Evolutionary conservation across 177 flowering plant genomes (phyloP), one percentile per base, ranked within the genome.

Genomic region (Vitis hybrid): DNA sequence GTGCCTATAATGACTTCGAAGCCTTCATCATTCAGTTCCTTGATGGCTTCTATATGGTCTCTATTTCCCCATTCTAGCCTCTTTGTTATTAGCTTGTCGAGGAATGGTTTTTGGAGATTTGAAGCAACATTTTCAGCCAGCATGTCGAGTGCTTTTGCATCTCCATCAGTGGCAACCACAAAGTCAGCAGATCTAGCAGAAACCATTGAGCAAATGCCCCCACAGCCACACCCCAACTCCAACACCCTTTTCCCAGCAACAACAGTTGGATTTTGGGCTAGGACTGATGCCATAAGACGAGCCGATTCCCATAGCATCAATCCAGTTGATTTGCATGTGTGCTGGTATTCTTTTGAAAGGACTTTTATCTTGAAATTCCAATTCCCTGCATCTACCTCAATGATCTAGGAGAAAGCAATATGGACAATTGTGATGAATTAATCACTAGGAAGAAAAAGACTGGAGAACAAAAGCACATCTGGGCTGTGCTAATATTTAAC

Each of bases 271-370:
- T 90, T 95, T 78, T 65, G 70, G 5, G 88, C 88, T 15, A 95
- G 84, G 58, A 95, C 68, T 18, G 84, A 79, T 62, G 96, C 92
- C 95, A 95, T 87, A 54, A 95, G 68, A 18, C 83, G 87, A 75
- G 98, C 96, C 6, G 99, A 95, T 83, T 95, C 98, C 99, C 99
- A 95, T 33, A 92, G 83, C 97, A 95, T 91, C 77, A 95, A 77
- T 62, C 99, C 99, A 20, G 99, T 95, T 63, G 98, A 95, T 78
- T 87, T 89, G 95, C 99, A 95, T 5, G 95, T 95, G 78, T 95
- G 99, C 63, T 95, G 99, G 68, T 79, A 79, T 75, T 91, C 98
- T 80, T 79, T 89, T 20, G 93, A 77, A 18, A 92, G 79, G 52
- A 85, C 83, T 71, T 80, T 84, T 14, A 95, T 86, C 80, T 82